Conservation (phyloP, 140 eudicot genomes). For the Oenanthe javanica region DNA sequence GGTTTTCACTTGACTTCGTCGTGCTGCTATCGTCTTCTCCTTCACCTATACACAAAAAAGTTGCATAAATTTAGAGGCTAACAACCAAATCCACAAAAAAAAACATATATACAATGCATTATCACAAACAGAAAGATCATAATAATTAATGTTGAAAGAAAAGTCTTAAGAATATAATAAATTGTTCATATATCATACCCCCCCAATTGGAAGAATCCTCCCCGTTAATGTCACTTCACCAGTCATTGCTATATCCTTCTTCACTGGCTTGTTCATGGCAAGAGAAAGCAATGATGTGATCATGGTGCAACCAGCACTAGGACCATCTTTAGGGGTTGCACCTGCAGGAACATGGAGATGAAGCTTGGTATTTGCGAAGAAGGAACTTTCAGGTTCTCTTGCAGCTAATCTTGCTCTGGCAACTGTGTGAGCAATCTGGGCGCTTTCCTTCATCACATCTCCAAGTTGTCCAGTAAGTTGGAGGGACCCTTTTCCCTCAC, state of each 20-base stretch:
- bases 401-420: constrained; percentile 60
- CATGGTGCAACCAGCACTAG: constrained; percentile 99
- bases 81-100: neutral
- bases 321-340: constrained; percentile 96
- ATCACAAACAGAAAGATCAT: neutral
- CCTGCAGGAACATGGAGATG: constrained; percentile 99
- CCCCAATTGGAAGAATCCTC: constrained; percentile 95
- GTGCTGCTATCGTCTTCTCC: constrained; percentile 98
- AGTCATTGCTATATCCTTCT: constrained; percentile 85
- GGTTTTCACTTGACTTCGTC: constrained; percentile 86
- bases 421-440: constrained; percentile 94
- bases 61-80: neutral
- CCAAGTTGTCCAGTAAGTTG: constrained; percentile 92
- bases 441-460: constrained; percentile 99
- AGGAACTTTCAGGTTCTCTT: constrained; percentile 45
- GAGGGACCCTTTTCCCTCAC: constrained; percentile 85
- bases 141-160: neutral
- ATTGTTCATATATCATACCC: constrained; percentile 38
- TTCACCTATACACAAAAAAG: constrained; percentile 52
- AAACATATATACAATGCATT: neutral
- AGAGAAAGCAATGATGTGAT: constrained; percentile 80
- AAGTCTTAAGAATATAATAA: neutral
- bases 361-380: constrained; percentile 72
- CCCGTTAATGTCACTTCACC: constrained; percentile 92
- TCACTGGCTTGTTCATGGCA: constrained; percentile 68